A percentile compares a stretch with the other conserved stretches of the same genome.
phyloP scores from a whole-genome alignment of 2,329 filamentous ascomycete genomes.

The Zymoseptoria pseudotritici region DNA sequence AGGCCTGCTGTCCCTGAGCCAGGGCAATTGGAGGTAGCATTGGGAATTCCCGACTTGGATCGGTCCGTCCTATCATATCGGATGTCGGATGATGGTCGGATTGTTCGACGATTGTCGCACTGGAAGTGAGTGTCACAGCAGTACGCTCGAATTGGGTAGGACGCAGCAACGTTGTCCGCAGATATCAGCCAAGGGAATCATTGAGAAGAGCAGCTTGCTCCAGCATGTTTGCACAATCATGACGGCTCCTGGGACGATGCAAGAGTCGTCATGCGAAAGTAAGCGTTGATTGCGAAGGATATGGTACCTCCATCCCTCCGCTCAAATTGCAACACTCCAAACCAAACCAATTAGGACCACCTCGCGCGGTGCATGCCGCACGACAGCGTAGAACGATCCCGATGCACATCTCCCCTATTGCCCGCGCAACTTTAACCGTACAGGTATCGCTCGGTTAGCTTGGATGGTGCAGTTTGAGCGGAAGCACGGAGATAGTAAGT shows the following conservation, averaged over 20 bases:
- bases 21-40: constrained; percentile 71
- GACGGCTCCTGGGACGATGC: not conserved
- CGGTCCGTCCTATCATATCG: not conserved
- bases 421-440: no score
- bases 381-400: no score
- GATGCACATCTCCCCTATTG: no score
- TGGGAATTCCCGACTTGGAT: not conserved
- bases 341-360: no score
- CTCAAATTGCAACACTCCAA: no score
- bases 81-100: not conserved
- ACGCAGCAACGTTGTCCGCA: not conserved
- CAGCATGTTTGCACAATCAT: not conserved
- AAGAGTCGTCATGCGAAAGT: no score
- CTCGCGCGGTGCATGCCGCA: no score
- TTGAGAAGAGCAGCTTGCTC: not conserved
- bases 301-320: no score
- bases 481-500: no score
- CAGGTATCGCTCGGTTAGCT: no score
- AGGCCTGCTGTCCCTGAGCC: constrained; percentile 78
- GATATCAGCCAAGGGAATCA: not conserved
- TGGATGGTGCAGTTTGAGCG: no score
- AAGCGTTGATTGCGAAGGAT: no score
- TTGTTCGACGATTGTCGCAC: not conserved
- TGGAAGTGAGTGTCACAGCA: not conserved
- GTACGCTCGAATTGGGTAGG: not conserved